phyloP scores from a whole-genome alignment of 2,329 filamentous ascomycete genomes.

The Paraconiothyrium sp. region DNA sequence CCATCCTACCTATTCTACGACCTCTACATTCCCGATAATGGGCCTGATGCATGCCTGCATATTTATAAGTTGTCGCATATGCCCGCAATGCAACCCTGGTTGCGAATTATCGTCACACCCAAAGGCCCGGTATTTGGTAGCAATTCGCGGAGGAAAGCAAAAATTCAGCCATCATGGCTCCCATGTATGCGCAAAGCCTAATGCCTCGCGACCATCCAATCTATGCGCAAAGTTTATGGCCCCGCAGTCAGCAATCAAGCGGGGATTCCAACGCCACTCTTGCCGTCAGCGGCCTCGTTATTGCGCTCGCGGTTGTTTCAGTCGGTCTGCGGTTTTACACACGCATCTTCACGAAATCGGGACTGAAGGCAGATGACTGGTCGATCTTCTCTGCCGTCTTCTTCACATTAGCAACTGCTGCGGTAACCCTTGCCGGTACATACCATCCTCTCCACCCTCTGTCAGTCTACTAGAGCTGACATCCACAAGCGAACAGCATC shows the following conservation, averaged over 20 bases:
- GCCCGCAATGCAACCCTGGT: not conserved
- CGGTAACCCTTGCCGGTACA: constrained; percentile 3
- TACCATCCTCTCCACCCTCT: not conserved
- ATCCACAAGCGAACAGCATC: constrained; percentile 9
- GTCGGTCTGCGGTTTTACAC: constrained; percentile 9
- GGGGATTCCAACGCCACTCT: constrained; percentile 8
- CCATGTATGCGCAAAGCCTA: not conserved
- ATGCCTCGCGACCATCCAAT: not conserved
- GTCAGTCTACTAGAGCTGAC: not conserved
- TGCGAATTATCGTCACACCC: not conserved
- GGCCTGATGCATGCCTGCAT: not conserved
- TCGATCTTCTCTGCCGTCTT: constrained; percentile 8
- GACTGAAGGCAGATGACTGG: constrained; percentile 14
- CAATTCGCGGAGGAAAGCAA: constrained; percentile 3
- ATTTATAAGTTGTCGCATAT: constrained; percentile 2
- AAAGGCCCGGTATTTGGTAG: not conserved
- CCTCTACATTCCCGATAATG: constrained; percentile 8
- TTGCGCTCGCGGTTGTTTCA: constrained; percentile 10
- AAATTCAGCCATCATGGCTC: not conserved
- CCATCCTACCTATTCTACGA: constrained; percentile 1
- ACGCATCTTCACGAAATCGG: constrained; percentile 11
- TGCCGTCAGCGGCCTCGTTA: constrained; percentile 11
- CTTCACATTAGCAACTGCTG: constrained; percentile 10
- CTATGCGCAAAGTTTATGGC: not conserved
- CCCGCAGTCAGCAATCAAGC: not conserved